A percentile compares a stretch with the other conserved stretches of the same genome.
These are phyloP conservation scores for Wickerhamiella spandovensis DNA, from an alignment of 805 yeast species.

Conservation along the genomic window DNA sequence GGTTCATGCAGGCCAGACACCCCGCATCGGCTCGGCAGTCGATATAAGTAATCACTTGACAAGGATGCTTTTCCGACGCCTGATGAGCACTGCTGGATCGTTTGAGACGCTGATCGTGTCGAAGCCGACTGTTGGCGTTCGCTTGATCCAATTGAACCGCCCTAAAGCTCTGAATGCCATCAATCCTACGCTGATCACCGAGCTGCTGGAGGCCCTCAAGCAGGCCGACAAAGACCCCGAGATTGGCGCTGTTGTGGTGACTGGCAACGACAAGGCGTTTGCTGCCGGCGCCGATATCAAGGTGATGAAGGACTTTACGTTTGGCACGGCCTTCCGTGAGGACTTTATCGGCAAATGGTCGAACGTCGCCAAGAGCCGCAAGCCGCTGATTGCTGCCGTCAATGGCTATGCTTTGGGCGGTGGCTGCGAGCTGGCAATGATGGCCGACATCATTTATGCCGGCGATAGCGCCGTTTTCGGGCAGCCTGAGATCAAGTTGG, in stretches of 20 bases:
- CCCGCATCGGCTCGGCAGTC: background rate
- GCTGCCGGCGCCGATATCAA: conserved; percentile 48
- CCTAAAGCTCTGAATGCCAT: conserved; percentile 35
- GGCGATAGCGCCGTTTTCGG: conserved; percentile 38
- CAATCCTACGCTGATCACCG: conserved; percentile 26
- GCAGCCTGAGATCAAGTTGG: conserved; percentile 42
- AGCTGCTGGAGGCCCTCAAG: conserved; percentile 27
- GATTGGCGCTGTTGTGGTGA: conserved; percentile 35
- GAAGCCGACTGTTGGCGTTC: conserved; percentile 29
- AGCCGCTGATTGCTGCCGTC: conserved; percentile 43
- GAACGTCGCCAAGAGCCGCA: conserved; percentile 26
- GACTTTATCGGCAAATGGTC: conserved; percentile 31
- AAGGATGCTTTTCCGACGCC: background rate
- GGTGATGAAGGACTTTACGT: conserved; percentile 31
- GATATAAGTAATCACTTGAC: background rate
- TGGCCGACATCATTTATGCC: conserved; percentile 38
- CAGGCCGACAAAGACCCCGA: conserved; percentile 27
- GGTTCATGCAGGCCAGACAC: background rate
- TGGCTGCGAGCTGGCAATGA: conserved; percentile 44
- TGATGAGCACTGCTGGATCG: conserved; percentile 12
- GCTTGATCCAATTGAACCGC: conserved; percentile 29
- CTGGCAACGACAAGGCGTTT: conserved; percentile 35
- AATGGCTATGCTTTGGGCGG: conserved; percentile 45
- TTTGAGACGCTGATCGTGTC: conserved; percentile 29
- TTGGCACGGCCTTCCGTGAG: conserved; percentile 26